A percentile compares a stretch with the other conserved stretches of the same genome.
Conservation (phyloP, 1,139 yeast species). For the Kodamaea derodonti region DNA sequence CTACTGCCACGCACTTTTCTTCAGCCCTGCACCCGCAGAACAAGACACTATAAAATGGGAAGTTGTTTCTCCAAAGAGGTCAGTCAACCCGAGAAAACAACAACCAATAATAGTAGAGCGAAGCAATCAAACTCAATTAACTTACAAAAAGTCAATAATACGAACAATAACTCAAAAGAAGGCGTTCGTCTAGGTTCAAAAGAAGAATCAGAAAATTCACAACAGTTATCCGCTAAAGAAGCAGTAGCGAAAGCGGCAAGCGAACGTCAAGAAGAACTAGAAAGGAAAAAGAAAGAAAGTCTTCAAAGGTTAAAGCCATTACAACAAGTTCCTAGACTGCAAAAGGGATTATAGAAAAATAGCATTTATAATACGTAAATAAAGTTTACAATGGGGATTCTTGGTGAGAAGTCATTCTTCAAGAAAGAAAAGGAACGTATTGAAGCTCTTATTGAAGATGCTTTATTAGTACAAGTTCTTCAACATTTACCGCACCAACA, state of each 20-base stretch:
- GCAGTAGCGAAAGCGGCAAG: slow-evolving; percentile 41
- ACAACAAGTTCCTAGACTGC: slow-evolving; percentile 28
- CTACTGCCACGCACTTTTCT: no score
- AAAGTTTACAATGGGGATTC: no score
- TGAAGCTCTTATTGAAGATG: slow-evolving; percentile 22
- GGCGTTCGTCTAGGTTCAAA: slow-evolving; percentile 5
- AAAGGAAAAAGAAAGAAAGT: slow-evolving; percentile 23
- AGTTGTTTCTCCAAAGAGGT: slow-evolving; percentile 12
- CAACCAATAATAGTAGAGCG: neutral
- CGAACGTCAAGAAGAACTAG: slow-evolving; percentile 25
- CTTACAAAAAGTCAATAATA: neutral
- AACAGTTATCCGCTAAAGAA: slow-evolving; percentile 12
- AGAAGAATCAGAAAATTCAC: slow-evolving; percentile 1
- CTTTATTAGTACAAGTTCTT: slow-evolving; percentile 28
- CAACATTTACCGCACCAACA: slow-evolving; percentile 34
- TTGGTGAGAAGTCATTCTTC: slow-evolving; percentile 24
- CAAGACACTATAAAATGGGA: no score
- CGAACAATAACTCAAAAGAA: no score
- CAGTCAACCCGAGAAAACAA: neutral
- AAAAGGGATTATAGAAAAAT: slow-evolving; percentile 35
- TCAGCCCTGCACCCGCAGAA: no score
- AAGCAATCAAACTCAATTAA: neutral
- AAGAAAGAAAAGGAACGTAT: slow-evolving; percentile 26
- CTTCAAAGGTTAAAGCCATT: slow-evolving; percentile 26
- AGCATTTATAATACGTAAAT: no score